A percentile compares a stretch with the other conserved stretches of the same genome.
These are phyloP conservation scores for Quercus lobata DNA, from an alignment of 331 rosid species.

Conservation along the genomic window DNA sequence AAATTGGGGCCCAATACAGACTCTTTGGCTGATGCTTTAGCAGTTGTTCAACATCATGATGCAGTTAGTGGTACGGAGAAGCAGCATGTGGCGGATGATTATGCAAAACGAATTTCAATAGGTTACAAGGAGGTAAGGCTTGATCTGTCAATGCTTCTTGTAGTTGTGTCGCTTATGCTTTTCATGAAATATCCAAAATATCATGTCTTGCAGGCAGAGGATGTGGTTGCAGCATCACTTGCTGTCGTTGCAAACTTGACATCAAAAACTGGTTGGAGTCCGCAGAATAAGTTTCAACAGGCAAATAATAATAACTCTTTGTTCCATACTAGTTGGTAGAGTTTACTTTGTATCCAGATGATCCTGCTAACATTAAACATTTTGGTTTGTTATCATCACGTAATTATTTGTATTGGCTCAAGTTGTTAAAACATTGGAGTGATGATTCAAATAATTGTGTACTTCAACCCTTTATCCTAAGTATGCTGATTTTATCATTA, in stretches of 20 bases:
- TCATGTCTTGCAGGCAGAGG: conserved; percentile 59
- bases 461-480: neutral
- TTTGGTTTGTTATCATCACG: neutral
- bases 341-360: neutral
- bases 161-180: neutral
- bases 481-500: too few species aligned
- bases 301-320: conserved; percentile 32
- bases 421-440: neutral
- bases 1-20: conserved; percentile 63
- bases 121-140: conserved; percentile 45
- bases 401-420: neutral
- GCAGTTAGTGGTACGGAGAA: conserved; percentile 52
- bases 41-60: conserved; percentile 64
- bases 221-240: conserved; percentile 73
- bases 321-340: neutral
- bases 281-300: conserved; percentile 63
- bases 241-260: conserved; percentile 45
- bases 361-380: too few species aligned
- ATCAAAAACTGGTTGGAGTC: conserved; percentile 34
- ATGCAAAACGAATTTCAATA: conserved; percentile 47
- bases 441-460: neutral
- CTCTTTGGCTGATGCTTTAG: conserved; percentile 79
- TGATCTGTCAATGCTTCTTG: neutral
- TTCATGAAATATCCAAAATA: neutral
- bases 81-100: conserved; percentile 64